Percentiles rank a stretch among this genome's conserved stretches.
These are phyloP conservation scores for Cymbopogon flexuosus DNA, from an alignment of 202 grass and related monocot genomes.

Conservation along the genomic window DNA sequence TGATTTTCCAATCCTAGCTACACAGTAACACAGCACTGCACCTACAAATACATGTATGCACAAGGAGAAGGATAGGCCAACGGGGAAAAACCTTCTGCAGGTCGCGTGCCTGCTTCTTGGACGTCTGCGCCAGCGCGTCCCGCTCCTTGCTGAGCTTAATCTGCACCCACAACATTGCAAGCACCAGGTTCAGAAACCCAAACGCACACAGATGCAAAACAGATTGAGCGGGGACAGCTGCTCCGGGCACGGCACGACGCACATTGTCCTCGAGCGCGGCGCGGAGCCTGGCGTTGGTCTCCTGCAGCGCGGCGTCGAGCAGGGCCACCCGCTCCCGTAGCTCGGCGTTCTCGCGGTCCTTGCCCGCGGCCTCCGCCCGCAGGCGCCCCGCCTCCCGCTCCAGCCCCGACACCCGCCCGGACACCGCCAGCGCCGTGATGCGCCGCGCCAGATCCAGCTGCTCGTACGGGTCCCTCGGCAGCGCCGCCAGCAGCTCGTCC, in stretches of 20 bases:
- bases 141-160: slow-evolving; percentile 80
- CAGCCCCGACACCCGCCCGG: slow-evolving; percentile 59
- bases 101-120: slow-evolving; percentile 68
- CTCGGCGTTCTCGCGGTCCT: slow-evolving; percentile 48
- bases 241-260: neutral
- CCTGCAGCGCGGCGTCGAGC: slow-evolving; percentile 58
- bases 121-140: slow-evolving; percentile 66
- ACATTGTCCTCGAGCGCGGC: slow-evolving; percentile 83
- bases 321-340: slow-evolving; percentile 67
- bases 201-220: neutral
- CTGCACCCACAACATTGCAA: slow-evolving; percentile 35
- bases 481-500: slow-evolving; percentile 62
- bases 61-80: neutral
- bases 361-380: slow-evolving; percentile 45
- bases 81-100: slow-evolving; percentile 52
- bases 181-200: neutral
- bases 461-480: slow-evolving; percentile 70
- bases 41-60: neutral
- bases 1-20: neutral
- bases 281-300: slow-evolving; percentile 63
- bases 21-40: neutral
- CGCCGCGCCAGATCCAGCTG: slow-evolving; percentile 83
- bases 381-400: slow-evolving; percentile 58
- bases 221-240: neutral
- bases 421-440: slow-evolving; percentile 74